Base-by-base conservation (phyloP, 306 rosid species). In the Cucurbita argyrosperma region DNA sequence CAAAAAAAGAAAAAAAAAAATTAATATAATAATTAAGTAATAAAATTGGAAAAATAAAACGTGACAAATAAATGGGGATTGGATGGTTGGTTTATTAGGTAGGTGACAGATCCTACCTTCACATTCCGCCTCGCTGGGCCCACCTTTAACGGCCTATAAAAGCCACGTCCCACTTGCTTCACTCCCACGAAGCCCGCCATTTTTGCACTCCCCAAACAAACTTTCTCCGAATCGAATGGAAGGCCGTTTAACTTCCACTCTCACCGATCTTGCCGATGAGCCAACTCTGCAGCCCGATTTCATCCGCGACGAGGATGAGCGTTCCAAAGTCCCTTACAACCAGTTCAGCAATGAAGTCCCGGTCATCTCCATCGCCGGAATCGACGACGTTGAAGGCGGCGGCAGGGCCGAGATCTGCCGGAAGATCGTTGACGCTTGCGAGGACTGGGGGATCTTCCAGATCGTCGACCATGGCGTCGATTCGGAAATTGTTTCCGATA, bases 361-460 rank as follows among this genome's bases (percentile, higher is more conserved):
- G 0, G 21, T 94, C 43, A 91, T 94, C n/a, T 94, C 99, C 0
- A 85, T 94, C 0, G 82, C 83, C 1, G 97, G 97, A 4, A 87
- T 94, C 12, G 91, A 89, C 19, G 90, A 78, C 4, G 87, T 30
- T 30, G 35, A 73, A 0, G 81, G 77, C 0, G 90, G 87, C 0
- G 83, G 87, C 1, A 80, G 97, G 10, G 56, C 38, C 0, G 83
- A 82, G 49, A 88, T 91, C 12, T 77, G 97, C 54, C 38, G 73
- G 38, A 82, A 84, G 26, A 91, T 94, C 8, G 96, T 91, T 0
- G 87, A 82, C 55, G 97, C 99, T 8, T 94, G 91, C 4, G 99
- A 91, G 79, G 85, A 87, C 0, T 94, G 99, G 99, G 99, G 99
- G 0, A 35, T 94, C 15, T 94, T 91, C 68, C 99, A 94, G 76